A percentile compares a stretch with the other conserved stretches of the same genome.
phyloP scores from a whole-genome alignment of 2,329 filamentous ascomycete species.

The Aureobasidium sp. region DNA sequence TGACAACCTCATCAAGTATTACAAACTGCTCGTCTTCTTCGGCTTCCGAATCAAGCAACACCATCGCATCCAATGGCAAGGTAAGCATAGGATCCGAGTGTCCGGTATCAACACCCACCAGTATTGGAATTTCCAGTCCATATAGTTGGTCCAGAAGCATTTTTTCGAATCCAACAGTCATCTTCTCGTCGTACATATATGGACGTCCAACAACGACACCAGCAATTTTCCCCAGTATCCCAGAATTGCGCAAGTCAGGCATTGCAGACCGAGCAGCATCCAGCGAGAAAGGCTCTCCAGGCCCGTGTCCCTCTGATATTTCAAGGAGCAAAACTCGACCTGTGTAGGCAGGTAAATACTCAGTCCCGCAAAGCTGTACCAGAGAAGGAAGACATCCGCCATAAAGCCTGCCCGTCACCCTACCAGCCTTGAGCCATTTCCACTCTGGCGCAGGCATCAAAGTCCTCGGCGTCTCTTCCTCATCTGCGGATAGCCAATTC shows the following conservation, averaged over 20 bases:
- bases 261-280: neutral
- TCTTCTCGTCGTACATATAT: constrained; percentile 15
- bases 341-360: constrained; percentile 7
- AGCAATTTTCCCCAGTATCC: neutral
- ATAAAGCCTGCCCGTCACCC: constrained; percentile 1
- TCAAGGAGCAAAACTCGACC: constrained; percentile 14
- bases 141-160: neutral
- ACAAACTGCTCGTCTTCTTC: neutral
- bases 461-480: neutral
- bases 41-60: neutral
- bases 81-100: constrained; percentile 17
- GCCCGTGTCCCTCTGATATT: constrained; percentile 10
- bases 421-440: constrained; percentile 19
- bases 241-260: constrained; percentile 12
- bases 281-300: neutral
- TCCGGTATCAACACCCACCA: constrained; percentile 15
- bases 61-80: constrained; percentile 10
- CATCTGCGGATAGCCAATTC: neutral
- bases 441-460: neutral
- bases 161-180: constrained; percentile 4
- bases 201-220: constrained; percentile 17
- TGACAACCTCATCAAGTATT: neutral
- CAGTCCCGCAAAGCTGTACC: constrained; percentile 7
- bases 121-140: constrained; percentile 4
- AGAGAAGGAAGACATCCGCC: constrained; percentile 18